These are phyloP conservation scores for Leucocoprinus sp. DNA, from an alignment of 768 basidiomycete species.

Conservation along the genomic window DNA sequence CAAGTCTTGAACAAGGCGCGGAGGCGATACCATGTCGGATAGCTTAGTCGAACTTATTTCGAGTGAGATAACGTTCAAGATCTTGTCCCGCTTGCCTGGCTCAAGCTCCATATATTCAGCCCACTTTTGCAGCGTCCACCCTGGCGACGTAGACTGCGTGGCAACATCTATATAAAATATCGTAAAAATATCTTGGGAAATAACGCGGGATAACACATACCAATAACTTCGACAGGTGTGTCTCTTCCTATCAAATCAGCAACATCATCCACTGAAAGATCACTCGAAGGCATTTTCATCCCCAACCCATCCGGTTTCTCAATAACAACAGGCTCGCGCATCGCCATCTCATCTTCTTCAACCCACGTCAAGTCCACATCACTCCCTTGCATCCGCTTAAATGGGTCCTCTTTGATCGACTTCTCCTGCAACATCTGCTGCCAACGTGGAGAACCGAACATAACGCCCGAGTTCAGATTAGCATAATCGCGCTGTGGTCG, in stretches of 20 bases:
- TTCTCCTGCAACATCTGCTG: constrained; percentile 62
- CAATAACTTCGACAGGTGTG: constrained; percentile 85
- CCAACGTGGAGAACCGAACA: constrained; percentile 63
- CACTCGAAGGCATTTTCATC: constrained; percentile 75
- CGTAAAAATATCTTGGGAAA: neutral
- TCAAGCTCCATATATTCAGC: constrained; percentile 75
- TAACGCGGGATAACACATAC: constrained; percentile 31
- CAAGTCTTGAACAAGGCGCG: constrained; percentile 75
- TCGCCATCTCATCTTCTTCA: constrained; percentile 58
- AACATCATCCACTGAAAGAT: constrained; percentile 74
- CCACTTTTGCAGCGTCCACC: constrained; percentile 91
- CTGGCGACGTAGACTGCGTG: constrained; percentile 74
- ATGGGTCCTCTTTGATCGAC: constrained; percentile 50
- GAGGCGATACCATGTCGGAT: constrained; percentile 72
- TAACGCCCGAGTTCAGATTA: constrained; percentile 57
- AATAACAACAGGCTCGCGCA: constrained; percentile 80
- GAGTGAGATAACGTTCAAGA: constrained; percentile 91
- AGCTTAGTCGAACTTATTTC: constrained; percentile 86
- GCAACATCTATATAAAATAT: constrained; percentile 57
- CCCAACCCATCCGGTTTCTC: constrained; percentile 74
- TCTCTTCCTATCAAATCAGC: constrained; percentile 73
- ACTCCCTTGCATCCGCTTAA: constrained; percentile 57
- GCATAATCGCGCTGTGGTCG: constrained; percentile 72
- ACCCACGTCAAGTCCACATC: constrained; percentile 73
- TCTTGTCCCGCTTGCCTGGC: constrained; percentile 65